phyloP scores from a whole-genome alignment of 192 early-diverging fungal genomes.

The Linnemannia hyalina region DNA sequence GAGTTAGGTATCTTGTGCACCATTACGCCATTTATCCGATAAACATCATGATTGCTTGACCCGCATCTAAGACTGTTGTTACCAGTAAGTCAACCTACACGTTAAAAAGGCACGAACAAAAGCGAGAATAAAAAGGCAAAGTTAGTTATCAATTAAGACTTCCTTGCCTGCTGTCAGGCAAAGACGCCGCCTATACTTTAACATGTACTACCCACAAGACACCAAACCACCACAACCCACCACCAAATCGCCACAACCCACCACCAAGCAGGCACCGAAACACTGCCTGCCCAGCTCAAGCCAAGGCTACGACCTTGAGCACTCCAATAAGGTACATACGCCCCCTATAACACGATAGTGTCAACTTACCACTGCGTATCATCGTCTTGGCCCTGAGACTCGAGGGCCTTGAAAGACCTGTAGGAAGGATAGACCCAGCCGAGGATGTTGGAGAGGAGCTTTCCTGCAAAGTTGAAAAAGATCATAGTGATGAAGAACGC shows the following conservation, averaged over 20 bases:
- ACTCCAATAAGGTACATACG: not conserved
- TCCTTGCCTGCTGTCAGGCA: not conserved
- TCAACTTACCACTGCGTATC: constrained; percentile 80
- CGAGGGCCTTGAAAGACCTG: constrained; percentile 92
- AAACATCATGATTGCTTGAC: too few relatives aligned
- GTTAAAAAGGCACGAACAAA: too few relatives aligned
- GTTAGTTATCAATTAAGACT: not conserved
- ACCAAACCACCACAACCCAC: too few relatives aligned
- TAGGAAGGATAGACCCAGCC: constrained; percentile 94
- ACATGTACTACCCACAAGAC: too few relatives aligned
- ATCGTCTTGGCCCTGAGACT: constrained; percentile 76
- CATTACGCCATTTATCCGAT: not conserved
- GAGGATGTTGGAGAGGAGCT: constrained; percentile 82
- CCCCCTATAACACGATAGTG: not conserved
- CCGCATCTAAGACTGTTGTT: not conserved
- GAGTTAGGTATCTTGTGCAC: not conserved
- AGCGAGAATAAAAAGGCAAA: not conserved
- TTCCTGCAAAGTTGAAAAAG: constrained; percentile 88
- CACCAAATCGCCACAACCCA: too few relatives aligned
- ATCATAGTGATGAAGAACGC: constrained; percentile 75
- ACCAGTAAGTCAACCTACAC: constrained; percentile 83
- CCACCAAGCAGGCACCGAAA: too few relatives aligned
- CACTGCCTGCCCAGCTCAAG: too few relatives aligned
- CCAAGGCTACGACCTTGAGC: too few relatives aligned
- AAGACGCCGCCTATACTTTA: too few relatives aligned